A percentile compares a stretch with the other conserved stretches of the same genome.
Conservation (phyloP, 2,329 filamentous ascomycete genomes). For the Xylaria sp. region DNA sequence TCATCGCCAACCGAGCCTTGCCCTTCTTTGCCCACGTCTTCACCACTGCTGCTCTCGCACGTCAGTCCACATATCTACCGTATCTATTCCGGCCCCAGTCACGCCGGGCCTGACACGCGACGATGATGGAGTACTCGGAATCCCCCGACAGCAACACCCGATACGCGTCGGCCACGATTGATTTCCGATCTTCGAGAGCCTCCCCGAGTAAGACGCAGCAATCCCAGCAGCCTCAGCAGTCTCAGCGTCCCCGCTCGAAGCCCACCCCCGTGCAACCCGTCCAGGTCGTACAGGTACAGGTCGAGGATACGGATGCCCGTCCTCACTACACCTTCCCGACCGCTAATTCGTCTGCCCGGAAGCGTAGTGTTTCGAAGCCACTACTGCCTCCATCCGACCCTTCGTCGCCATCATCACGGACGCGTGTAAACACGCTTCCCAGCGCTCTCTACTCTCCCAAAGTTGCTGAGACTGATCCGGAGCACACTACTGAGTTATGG, state of each 20-base stretch:
- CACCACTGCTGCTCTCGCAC: neutral
- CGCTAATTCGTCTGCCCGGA: conserved; percentile 1
- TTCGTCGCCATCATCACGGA: neutral
- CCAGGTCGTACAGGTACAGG: no score
- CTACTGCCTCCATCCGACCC: neutral
- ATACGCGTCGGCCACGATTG: neutral
- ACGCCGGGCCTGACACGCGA: neutral
- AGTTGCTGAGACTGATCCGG: neutral
- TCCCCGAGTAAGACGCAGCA: neutral
- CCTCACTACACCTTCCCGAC: conserved; percentile 2
- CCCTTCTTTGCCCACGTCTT: neutral
- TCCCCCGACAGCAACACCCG: neutral
- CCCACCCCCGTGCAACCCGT: neutral
- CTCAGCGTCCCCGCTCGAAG: neutral
- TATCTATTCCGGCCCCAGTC: neutral
- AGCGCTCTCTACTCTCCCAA: neutral
- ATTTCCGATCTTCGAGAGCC: neutral
- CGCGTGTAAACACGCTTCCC: neutral
- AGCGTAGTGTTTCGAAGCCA: neutral
- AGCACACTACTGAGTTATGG: conserved; percentile 1
- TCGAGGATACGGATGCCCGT: neutral
- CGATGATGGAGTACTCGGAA: neutral
- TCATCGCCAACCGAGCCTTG: neutral
- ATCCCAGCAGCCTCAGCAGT: neutral
- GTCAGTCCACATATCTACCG: neutral